Percentiles rank a stretch among this genome's conserved stretches.
Evolutionary conservation across 768 basidiomycete genomes (phyloP).

Genomic region (Collybia sordida): DNA sequence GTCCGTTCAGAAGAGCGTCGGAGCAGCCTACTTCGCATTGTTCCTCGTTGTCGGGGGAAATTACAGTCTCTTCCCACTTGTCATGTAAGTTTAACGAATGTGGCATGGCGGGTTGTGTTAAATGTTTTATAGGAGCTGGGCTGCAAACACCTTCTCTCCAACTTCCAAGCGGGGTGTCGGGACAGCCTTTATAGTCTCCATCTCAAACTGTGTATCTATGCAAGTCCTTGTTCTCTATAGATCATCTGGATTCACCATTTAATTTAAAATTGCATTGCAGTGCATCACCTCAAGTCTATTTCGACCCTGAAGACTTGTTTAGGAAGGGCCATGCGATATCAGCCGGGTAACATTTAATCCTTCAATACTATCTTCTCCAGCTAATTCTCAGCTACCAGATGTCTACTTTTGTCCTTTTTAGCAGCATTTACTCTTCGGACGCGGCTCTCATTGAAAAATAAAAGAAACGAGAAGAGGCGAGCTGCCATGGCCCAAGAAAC

Average conservation of each 20-base stretch:
- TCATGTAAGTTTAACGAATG: slow-evolving; percentile 42
- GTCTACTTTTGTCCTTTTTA: slow-evolving; percentile 41
- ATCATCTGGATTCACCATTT: neutral
- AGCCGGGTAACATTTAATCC: slow-evolving; percentile 36
- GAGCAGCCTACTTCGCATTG: slow-evolving; percentile 56
- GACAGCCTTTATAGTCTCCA: slow-evolving; percentile 59
- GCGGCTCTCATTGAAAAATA: slow-evolving; percentile 42
- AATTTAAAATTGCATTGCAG: slow-evolving; percentile 24
- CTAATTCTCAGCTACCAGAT: slow-evolving; percentile 25
- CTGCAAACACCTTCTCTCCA: slow-evolving; percentile 56
- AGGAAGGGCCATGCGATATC: slow-evolving; percentile 56
- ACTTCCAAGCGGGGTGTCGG: slow-evolving; percentile 62
- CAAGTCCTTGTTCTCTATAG: slow-evolving; percentile 20
- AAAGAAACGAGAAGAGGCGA: slow-evolving; percentile 29
- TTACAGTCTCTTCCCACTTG: slow-evolving; percentile 56
- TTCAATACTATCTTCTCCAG: neutral
- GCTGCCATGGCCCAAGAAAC: slow-evolving; percentile 24
- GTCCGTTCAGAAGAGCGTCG: slow-evolving; percentile 46
- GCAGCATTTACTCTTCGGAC: slow-evolving; percentile 44
- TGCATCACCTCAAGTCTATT: slow-evolving; percentile 57
- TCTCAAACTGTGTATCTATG: slow-evolving; percentile 60
- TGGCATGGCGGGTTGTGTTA: neutral
- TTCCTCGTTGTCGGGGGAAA: slow-evolving; percentile 57
- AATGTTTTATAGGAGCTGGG: slow-evolving; percentile 48
- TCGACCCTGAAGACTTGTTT: slow-evolving; percentile 48